Evolutionary conservation across 495 filamentous ascomycete genomes (phyloP).

Genomic region (Lasiosphaeris hirsuta): DNA sequence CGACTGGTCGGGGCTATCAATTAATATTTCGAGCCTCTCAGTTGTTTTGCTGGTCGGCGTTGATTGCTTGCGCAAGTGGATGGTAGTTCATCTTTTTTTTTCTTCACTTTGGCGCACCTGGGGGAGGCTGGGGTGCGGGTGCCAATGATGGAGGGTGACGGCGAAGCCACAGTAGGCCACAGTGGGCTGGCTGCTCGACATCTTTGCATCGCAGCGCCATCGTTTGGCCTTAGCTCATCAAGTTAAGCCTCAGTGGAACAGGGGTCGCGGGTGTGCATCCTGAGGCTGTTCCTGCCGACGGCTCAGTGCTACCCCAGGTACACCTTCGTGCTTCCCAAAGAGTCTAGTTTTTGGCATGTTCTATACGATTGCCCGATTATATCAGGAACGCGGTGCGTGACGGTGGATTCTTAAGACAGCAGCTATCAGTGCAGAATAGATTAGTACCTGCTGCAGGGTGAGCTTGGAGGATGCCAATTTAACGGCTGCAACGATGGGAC

Average conservation of each 20-base stretch:
- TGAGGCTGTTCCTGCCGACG: conserved; percentile 21
- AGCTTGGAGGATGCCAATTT: conserved; percentile 7
- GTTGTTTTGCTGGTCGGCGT: conserved; percentile 22
- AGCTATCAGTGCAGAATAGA: conserved; percentile 6
- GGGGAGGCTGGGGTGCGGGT: background rate
- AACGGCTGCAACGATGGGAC: conserved; percentile 2
- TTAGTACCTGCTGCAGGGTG: background rate
- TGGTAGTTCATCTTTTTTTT: conserved; percentile 16
- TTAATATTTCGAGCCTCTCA: conserved; percentile 26
- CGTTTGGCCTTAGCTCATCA: background rate
- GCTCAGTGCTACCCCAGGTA: conserved; percentile 20
- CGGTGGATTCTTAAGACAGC: background rate
- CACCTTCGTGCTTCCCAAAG: conserved; percentile 2
- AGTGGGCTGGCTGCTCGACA: background rate
- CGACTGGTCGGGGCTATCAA: conserved; percentile 17
- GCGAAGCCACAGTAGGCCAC: background rate
- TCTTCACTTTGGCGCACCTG: conserved; percentile 1
- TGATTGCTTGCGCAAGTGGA: conserved; percentile 13
- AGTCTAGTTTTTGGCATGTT: background rate
- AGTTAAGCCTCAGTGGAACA: conserved; percentile 7
- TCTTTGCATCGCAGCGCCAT: background rate
- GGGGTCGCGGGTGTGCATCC: background rate
- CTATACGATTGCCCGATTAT: background rate
- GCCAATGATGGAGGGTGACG: background rate
- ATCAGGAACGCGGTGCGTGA: no score